phyloP scores from a whole-genome alignment of 2,329 filamentous ascomycete species.

The Trichophyton benhamiae region DNA sequence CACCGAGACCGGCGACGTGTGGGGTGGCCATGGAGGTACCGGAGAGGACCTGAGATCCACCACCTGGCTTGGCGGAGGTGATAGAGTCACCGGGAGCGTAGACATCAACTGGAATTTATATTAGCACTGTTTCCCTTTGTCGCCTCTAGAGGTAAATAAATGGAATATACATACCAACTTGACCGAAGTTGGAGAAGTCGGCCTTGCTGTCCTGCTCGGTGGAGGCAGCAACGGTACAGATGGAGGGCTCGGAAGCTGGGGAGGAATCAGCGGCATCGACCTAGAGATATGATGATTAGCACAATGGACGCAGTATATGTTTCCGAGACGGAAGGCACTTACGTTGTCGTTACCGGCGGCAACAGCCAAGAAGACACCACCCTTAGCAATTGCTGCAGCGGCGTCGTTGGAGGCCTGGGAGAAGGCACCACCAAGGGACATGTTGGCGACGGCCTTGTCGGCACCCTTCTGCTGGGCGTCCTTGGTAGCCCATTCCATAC shows the following conservation, averaged over 20 bases:
- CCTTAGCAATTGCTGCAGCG: constrained; percentile 24
- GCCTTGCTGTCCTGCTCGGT: constrained; percentile 23
- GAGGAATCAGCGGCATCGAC: constrained; percentile 10
- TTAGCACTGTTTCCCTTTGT: neutral
- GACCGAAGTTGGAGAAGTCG: constrained; percentile 31
- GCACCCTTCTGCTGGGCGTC: constrained; percentile 22
- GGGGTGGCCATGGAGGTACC: constrained; percentile 29
- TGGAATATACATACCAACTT: neutral
- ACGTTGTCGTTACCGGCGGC: constrained; percentile 31
- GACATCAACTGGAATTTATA: constrained; percentile 34
- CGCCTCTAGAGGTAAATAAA: neutral
- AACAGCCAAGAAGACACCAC: constrained; percentile 32
- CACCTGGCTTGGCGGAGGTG: constrained; percentile 37
- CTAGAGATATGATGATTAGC: neutral
- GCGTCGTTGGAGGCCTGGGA: constrained; percentile 30
- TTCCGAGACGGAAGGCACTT: constrained; percentile 1
- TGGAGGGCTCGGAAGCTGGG: constrained; percentile 28
- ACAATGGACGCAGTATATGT: neutral
- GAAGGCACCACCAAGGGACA: constrained; percentile 26
- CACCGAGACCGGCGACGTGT: constrained; percentile 42
- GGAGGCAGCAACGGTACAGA: constrained; percentile 32
- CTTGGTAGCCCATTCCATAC: constrained; percentile 32
- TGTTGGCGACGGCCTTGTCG: constrained; percentile 23
- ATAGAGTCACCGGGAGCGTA: constrained; percentile 46
- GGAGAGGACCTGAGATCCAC: constrained; percentile 35